A percentile compares a stretch with the other conserved stretches of the same genome.
Conservation (phyloP, 176 grass and related monocot species). For the Metroxylon sagu region DNA sequence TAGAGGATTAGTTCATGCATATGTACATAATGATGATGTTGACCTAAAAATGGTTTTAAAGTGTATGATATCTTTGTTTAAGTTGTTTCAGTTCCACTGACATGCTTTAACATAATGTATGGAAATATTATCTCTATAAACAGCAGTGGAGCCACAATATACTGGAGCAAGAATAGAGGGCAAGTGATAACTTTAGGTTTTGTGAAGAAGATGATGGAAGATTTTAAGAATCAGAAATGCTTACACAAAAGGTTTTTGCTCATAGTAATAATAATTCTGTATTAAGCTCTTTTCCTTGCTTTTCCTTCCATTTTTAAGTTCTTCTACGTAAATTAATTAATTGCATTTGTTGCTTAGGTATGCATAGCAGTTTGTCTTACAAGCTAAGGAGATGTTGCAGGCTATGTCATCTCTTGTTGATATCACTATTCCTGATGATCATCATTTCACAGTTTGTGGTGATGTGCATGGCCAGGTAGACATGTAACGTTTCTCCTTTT, state of each 20-base stretch:
- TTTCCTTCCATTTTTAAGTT: background rate
- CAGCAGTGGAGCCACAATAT: conserved; percentile 62
- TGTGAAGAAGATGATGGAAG: conserved; percentile 68
- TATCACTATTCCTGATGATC: conserved; percentile 42
- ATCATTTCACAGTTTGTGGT: conserved; percentile 72
- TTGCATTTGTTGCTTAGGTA: conserved; percentile 30
- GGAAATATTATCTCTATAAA: conserved; percentile 2
- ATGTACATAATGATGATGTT: too few species aligned
- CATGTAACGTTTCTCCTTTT: background rate
- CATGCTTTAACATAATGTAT: too few species aligned
- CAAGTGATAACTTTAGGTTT: conserved; percentile 49
- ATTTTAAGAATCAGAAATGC: conserved; percentile 62
- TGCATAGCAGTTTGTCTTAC: conserved; percentile 73
- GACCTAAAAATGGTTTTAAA: too few species aligned
- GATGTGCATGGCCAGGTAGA: conserved; percentile 95
- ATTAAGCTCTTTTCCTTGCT: background rate
- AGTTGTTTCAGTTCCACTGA: too few species aligned
- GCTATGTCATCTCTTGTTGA: conserved; percentile 72
- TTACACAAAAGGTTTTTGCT: conserved; percentile 59
- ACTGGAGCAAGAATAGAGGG: conserved; percentile 68
- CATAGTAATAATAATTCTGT: background rate
- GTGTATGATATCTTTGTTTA: too few species aligned
- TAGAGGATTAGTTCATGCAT: too few species aligned
- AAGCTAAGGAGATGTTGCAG: conserved; percentile 45
- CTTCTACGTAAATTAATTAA: conserved; percentile 13